Evolutionary conservation across 2,329 filamentous ascomycete species (phyloP), one percentile per base, ranked within the genome.

Genomic region (Pezicula radicicola): DNA sequence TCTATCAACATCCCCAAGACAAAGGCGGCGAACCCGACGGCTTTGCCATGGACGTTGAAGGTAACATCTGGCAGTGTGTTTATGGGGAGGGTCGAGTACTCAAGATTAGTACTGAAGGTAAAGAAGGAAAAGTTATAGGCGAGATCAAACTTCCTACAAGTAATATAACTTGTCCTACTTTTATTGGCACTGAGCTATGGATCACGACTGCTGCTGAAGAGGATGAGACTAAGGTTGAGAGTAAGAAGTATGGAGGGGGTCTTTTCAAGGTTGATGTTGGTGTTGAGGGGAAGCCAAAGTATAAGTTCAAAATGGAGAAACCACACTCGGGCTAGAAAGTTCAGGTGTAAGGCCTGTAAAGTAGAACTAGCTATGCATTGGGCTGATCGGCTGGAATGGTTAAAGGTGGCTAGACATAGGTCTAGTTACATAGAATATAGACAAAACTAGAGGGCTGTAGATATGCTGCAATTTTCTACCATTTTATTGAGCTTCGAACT

Each of bases 31-130:
- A 83, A 56, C 91, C 91, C 1, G 92, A 97, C 69, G 92, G 92
- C 2, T 92, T 93, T 71, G 85, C 87, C 56, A 81, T 95, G 63
- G 92, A 97, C 65, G 80, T 79, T 41, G 83, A 95, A 50, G 91
- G 91, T n/a, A 87, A 88, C 72, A 78, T 96, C 63, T 97, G 93
- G 92, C 85, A 88, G 55, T 89, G 90, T 7, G 77, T 94, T n/a
- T 94, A 90, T 66, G 91, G 91, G 49, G 88, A 87, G 56, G 76
- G 81, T 53, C 81, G 83, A 54, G 89, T 96, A 21, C 72, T 96
- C 58, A 83, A 88, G 67, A 86, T 96, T 63, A 60, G 51, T 4
- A 83, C 80, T 45, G 69, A 79, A 47, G 91, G 90, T 3, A 74
- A 84, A 62, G 71, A 79, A 47, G 91, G 90, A 3, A 74, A 84